Base-by-base conservation (phyloP, 495 filamentous ascomycete species). In the Podospora sp. region DNA sequence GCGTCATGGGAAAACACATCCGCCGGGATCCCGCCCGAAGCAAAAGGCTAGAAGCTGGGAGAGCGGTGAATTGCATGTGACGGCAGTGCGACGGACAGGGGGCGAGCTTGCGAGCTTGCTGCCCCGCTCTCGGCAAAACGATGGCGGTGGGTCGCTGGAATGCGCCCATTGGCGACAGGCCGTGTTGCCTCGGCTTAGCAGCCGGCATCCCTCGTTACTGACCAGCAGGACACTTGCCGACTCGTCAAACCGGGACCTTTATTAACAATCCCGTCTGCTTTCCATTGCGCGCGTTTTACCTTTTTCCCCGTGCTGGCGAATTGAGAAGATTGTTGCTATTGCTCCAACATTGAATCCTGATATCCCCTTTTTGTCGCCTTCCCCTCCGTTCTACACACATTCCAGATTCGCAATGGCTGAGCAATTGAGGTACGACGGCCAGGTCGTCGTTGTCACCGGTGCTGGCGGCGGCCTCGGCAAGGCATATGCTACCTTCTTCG, bases 371-470 rank as follows among this genome's bases (percentile, higher is more conserved):
- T 40, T 20, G 21, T 57, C 24, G 33, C 18, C 12, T 18, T 58
- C 29, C 26, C 27, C 12, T 9, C 26, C 20, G 60, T 5, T 56
- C 49, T 33, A 33, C 29, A 33, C 65, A 71, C 68, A 63, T 66
- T 66, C 33, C 74, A 63, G 49, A 63, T 63, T 40, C 78, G 83
- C 61, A 21, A 93, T 93, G 91, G 85, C 90, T 73, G 88, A 91
- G 25, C 80, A 83, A 80, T 84, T 99, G 78, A 88, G 96, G 68
- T 99, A 89, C 78, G 95, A 98, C 84, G 91, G 92, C 78, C 96
- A 98, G 84, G 94, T 94, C 68, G 92, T 96, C 70, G 94, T 99
- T 62, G 91, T 99, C 70, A 99, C 96, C 57, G 95, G 95, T 70
- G 96, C 96, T 62, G 94, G 95, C 65, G 96, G 96, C 79, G 95